Conservation (phyloP, 129 eudicot species). For the Centaurea solstitialis region DNA sequence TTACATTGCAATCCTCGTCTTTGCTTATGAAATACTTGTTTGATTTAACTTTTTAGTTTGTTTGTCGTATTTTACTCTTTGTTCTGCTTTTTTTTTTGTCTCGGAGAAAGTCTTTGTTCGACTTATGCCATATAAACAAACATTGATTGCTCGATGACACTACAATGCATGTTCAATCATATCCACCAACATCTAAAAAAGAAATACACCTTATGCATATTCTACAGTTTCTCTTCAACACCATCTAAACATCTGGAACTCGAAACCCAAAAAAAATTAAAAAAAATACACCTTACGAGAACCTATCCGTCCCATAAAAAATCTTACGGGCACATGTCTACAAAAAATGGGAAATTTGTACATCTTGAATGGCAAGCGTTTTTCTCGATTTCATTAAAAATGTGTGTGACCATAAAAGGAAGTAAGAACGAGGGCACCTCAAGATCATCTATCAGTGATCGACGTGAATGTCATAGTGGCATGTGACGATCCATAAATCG, state of each 20-base stretch:
- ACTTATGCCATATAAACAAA: neutral
- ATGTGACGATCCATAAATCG: slow-evolving; percentile 33
- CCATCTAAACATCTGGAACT: neutral
- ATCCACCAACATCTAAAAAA: neutral
- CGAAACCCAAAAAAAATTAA: neutral
- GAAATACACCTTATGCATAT: too few species aligned
- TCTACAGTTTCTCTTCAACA: neutral
- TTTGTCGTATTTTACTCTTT: too few species aligned
- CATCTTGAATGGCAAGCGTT: neutral
- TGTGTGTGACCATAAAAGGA: neutral
- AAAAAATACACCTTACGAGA: neutral
- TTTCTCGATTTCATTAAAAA: neutral
- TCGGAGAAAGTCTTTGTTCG: too few species aligned
- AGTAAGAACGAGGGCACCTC: neutral
- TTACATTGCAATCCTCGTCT: too few species aligned
- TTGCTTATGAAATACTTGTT: too few species aligned
- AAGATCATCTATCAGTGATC: slow-evolving; percentile 44
- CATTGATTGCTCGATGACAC: neutral
- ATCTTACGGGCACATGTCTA: too few species aligned
- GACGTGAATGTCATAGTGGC: slow-evolving; percentile 65
- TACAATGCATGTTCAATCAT: neutral
- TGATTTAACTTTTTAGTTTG: too few species aligned
- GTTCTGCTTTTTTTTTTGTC: too few species aligned
- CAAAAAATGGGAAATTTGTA: too few species aligned
- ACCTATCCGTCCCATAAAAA: neutral